These are phyloP conservation scores for Croton laevigatus DNA, from an alignment of 441 rosid species.

Conservation along the genomic window DNA sequence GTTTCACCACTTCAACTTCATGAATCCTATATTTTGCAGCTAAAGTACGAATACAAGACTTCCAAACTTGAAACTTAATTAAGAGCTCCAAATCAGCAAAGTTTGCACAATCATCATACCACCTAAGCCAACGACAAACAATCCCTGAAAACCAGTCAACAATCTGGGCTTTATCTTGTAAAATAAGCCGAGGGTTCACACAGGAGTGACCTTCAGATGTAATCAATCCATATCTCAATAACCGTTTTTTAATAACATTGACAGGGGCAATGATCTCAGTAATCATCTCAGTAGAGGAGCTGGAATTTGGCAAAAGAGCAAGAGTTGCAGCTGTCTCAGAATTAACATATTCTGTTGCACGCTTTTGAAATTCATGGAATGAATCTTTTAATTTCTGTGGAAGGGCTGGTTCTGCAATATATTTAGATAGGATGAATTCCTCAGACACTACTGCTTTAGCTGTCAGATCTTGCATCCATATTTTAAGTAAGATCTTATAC, in stretches of 20 bases:
- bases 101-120: conserved; percentile 68
- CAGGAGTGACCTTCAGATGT: conserved; percentile 62
- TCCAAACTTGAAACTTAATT: conserved; percentile 51
- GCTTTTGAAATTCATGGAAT: conserved; percentile 62
- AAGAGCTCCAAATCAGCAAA: conserved; percentile 61
- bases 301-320: conserved; percentile 56
- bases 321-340: conserved; percentile 68
- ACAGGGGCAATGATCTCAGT: conserved; percentile 71
- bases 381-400: conserved; percentile 76
- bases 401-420: conserved; percentile 66
- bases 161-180: conserved; percentile 67
- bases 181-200: conserved; percentile 44
- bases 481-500: conserved; percentile 70
- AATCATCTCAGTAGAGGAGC: conserved; percentile 30
- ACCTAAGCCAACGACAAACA: conserved; percentile 61
- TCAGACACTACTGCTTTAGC: conserved; percentile 52
- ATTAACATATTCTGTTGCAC: conserved; percentile 61
- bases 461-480: conserved; percentile 74
- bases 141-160: conserved; percentile 84
- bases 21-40: conserved; percentile 75
- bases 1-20: conserved; percentile 68
- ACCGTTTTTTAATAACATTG: conserved; percentile 64
- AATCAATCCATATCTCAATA: conserved; percentile 66
- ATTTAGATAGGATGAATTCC: conserved; percentile 66
- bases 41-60: conserved; percentile 84